Evolutionary conservation across 306 rosid genomes (phyloP).

Genomic region (Quillaja saponaria): DNA sequence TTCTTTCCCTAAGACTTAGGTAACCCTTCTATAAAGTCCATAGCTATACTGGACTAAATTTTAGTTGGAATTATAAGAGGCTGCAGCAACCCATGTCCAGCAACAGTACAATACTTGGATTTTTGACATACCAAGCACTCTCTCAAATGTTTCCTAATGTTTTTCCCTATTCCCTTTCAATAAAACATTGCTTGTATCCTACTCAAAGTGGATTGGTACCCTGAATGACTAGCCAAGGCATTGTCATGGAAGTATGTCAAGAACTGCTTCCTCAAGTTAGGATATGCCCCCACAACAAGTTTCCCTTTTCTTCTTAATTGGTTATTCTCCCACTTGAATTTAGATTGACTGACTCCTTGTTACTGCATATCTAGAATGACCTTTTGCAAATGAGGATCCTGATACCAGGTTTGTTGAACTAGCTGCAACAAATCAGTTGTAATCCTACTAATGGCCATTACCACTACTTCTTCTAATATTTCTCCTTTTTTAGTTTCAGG

Average conservation of each 20-base stretch:
- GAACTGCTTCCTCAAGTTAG: background rate
- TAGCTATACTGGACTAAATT: background rate
- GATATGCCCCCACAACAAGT: background rate
- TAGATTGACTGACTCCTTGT: background rate
- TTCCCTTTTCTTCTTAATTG: background rate
- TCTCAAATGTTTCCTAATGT: background rate
- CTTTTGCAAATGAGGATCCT: too few relatives aligned
- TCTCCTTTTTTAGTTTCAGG: background rate
- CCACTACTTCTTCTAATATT: background rate
- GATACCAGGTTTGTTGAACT: background rate
- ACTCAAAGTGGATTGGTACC: background rate
- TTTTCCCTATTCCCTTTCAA: background rate
- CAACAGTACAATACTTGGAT: background rate
- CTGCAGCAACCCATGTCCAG: background rate
- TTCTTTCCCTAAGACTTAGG: background rate
- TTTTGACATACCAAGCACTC: background rate
- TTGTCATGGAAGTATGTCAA: background rate
- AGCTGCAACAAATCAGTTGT: background rate
- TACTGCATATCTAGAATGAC: background rate
- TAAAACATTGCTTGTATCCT: background rate
- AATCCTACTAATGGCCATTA: background rate
- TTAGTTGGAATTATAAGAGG: background rate
- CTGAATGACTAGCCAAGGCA: background rate
- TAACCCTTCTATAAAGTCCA: background rate
- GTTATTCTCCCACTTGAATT: background rate